phyloP scores from a whole-genome alignment of 441 rosid species.

The Cnidoscolus chayamansa region DNA sequence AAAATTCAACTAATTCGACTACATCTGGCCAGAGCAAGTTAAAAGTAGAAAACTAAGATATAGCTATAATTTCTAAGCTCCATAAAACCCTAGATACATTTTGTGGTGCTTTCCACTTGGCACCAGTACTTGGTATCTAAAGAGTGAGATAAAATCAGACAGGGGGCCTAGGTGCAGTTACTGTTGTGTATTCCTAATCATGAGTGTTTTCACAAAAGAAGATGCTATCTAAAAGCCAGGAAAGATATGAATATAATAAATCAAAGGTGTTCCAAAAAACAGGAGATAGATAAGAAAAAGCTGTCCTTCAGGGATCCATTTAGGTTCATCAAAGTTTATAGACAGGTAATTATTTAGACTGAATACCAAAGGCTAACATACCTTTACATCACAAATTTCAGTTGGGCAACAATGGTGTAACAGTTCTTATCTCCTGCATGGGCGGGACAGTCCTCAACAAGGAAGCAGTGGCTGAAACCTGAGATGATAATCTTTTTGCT shows the following conservation, averaged over 20 bases:
- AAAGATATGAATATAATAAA: not conserved
- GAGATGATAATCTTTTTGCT: not conserved
- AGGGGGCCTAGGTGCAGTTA: no score
- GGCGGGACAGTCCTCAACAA: not conserved
- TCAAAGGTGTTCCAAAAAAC: not conserved
- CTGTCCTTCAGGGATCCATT: not conserved
- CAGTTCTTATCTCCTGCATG: not conserved
- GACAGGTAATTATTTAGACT: not conserved
- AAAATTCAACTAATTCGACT: no score
- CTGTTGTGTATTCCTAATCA: no score
- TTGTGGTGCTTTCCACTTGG: not conserved
- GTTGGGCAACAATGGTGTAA: not conserved
- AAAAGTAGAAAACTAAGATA: no score
- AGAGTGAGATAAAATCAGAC: constrained; percentile 1
- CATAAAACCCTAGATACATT: not conserved
- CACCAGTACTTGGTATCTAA: not conserved
- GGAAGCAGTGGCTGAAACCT: not conserved
- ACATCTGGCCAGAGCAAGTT: no score
- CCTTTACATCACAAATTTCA: constrained; percentile 2
- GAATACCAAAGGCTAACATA: constrained; percentile 5
- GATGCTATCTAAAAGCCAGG: not conserved
- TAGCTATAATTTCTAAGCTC: not conserved
- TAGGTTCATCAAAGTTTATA: not conserved
- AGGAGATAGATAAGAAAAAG: not conserved
- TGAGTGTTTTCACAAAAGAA: not conserved